Conservation (phyloP, 2,329 filamentous ascomycete species). For the Diaporthe aspalathi region DNA sequence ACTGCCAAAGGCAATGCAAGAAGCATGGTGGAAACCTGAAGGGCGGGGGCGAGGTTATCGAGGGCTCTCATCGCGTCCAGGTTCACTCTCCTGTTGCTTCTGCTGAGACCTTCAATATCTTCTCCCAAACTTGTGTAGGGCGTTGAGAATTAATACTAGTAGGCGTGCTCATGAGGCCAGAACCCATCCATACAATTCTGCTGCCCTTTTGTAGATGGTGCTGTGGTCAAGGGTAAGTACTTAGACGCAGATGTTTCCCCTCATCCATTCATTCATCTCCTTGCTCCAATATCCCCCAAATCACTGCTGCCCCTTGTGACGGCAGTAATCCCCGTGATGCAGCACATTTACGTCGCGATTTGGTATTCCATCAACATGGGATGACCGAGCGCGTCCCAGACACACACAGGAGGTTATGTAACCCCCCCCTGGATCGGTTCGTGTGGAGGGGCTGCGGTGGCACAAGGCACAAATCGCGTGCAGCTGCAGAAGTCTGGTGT, state of each 20-base stretch:
- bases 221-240: background rate
- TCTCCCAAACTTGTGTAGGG: background rate
- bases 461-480: constrained; percentile 3
- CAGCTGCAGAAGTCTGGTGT: constrained; percentile 15
- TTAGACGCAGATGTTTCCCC: background rate
- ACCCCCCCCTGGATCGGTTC: background rate
- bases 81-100: background rate
- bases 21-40: background rate
- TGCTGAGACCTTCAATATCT: background rate
- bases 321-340: constrained; percentile 11
- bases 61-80: background rate
- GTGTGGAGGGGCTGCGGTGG: background rate
- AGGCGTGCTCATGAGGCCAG: background rate
- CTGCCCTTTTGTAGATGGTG: background rate
- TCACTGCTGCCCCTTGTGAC: constrained; percentile 10
- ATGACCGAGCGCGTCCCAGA: background rate
- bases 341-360: background rate
- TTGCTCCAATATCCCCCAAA: background rate
- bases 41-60: background rate
- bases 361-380: constrained; percentile 7
- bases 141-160: background rate
- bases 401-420: background rate
- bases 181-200: background rate
- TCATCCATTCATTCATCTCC: background rate
- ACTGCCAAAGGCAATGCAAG: background rate